Conservation (phyloP, 352 stramenopile genomes). For the Phytophthora sp. region DNA sequence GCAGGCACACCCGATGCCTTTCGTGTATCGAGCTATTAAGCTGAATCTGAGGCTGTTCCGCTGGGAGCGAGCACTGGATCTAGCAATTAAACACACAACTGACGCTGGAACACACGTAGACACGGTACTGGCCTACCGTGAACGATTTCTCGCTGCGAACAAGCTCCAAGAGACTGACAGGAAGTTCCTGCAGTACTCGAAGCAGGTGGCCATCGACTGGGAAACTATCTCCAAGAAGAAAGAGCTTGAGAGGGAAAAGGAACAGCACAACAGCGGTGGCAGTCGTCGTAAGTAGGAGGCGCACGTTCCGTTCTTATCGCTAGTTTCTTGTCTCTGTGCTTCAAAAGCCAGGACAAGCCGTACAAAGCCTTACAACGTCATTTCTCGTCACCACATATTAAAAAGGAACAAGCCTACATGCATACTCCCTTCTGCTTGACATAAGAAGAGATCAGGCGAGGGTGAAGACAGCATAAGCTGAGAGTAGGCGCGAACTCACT, state of each 20-base stretch:
- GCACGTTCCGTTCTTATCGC: slow-evolving; percentile 1
- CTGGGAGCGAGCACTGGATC: slow-evolving; percentile 88
- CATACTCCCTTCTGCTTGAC: slow-evolving; percentile 41
- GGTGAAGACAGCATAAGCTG: slow-evolving; percentile 13
- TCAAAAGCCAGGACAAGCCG: slow-evolving; percentile 22
- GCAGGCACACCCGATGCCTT: slow-evolving; percentile 84
- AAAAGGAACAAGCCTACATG: slow-evolving; percentile 32
- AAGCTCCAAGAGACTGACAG: slow-evolving; percentile 89
- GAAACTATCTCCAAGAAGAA: slow-evolving; percentile 91
- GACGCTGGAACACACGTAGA: slow-evolving; percentile 88
- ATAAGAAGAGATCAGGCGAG: slow-evolving; percentile 20
- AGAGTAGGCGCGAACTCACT: slow-evolving; percentile 17
- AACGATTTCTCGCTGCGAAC: slow-evolving; percentile 87
- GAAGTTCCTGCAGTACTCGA: slow-evolving; percentile 88
- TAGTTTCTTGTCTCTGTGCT: slow-evolving; percentile 1
- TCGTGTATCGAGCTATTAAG: slow-evolving; percentile 94
- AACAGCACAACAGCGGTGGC: slow-evolving; percentile 52
- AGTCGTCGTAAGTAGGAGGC: slow-evolving; percentile 61
- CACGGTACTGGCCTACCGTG: slow-evolving; percentile 90
- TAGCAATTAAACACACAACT: slow-evolving; percentile 91
- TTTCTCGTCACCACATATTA: slow-evolving; percentile 36
- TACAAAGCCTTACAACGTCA: slow-evolving; percentile 26
- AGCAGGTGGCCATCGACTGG: slow-evolving; percentile 90
- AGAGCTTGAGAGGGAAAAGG: slow-evolving; percentile 84
- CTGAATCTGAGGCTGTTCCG: slow-evolving; percentile 92